Conservation (phyloP, 257 asterid genomes). For the Salvia splendens region DNA sequence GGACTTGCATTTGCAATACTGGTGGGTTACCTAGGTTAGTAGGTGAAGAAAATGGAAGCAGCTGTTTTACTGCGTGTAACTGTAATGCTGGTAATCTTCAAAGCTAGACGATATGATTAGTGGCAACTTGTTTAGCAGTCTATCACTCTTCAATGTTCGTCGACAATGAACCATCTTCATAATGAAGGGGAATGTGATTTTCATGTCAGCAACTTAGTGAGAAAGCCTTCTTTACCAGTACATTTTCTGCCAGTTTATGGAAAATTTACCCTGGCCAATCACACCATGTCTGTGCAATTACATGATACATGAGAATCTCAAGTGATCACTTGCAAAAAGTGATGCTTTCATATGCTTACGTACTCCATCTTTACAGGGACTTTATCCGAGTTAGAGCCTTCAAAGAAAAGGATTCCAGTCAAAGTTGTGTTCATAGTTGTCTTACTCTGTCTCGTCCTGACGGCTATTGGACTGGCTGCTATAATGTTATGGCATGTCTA, state of each 20-base stretch:
- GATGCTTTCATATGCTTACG: slow-evolving; percentile 11
- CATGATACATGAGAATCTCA: background rate
- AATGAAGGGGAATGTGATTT: background rate
- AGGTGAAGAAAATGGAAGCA: slow-evolving; percentile 42
- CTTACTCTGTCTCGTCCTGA: slow-evolving; percentile 52
- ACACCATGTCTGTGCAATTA: background rate
- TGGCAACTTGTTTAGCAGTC: slow-evolving; percentile 9
- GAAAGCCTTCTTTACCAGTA: background rate
- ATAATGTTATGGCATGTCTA: slow-evolving; percentile 49
- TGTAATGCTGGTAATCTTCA: slow-evolving; percentile 67
- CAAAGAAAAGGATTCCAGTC: slow-evolving; percentile 53
- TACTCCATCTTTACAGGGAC: slow-evolving; percentile 50
- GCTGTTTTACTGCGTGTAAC: slow-evolving; percentile 77
- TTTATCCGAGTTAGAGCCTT: slow-evolving; percentile 41
- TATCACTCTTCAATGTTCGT: background rate
- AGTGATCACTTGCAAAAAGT: slow-evolving; percentile 21
- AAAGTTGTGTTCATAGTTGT: slow-evolving; percentile 53
- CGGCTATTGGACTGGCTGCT: slow-evolving; percentile 54
- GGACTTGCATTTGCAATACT: slow-evolving; percentile 66
- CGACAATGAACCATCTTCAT: background rate
- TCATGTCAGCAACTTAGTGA: background rate
- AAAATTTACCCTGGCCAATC: background rate
- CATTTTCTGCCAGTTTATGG: background rate
- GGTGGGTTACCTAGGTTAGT: slow-evolving; percentile 69
- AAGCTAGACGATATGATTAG: slow-evolving; percentile 13